Percentiles rank a stretch among this genome's conserved stretches.
These are phyloP conservation scores for Aspergillus cavernicola DNA, from an alignment of 495 filamentous ascomycete species.

Conservation along the genomic window DNA sequence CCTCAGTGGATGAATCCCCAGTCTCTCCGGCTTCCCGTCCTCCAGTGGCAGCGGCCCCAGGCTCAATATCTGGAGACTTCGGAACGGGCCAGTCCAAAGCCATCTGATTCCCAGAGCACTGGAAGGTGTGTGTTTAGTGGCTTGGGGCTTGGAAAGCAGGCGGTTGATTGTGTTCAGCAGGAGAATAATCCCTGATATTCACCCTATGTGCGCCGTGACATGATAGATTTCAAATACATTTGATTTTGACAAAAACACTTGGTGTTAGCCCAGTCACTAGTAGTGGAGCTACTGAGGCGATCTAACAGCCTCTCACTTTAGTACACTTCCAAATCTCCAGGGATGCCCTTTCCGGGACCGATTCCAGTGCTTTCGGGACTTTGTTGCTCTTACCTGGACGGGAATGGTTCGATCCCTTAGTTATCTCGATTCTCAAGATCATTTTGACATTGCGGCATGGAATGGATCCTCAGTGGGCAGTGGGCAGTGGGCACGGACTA, in stretches of 20 bases:
- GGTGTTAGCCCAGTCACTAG: conserved; percentile 1
- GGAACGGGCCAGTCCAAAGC: conserved; percentile 14
- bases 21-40: conserved; percentile 1
- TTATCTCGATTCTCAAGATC: neutral
- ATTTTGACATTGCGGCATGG: conserved; percentile 3
- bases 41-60: conserved; percentile 14
- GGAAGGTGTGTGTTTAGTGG: conserved; percentile 3
- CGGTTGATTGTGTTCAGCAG: too few relatives aligned
- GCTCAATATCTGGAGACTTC: conserved; percentile 5
- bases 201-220: neutral
- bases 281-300: conserved; percentile 11
- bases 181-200: neutral
- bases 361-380: conserved; percentile 2
- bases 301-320: conserved; percentile 12
- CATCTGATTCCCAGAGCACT: conserved; percentile 7
- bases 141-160: too few relatives aligned
- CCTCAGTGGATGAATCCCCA: neutral
- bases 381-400: conserved; percentile 7
- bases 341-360: conserved; percentile 3
- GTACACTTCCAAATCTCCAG: conserved; percentile 1
- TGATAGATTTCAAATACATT: neutral
- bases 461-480: too few relatives aligned
- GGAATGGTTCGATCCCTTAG: neutral
- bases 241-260: conserved; percentile 14
- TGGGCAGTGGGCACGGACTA: too few relatives aligned